Evolutionary conservation across 768 basidiomycete genomes (phyloP).

Genomic region (Suillus americanus): DNA sequence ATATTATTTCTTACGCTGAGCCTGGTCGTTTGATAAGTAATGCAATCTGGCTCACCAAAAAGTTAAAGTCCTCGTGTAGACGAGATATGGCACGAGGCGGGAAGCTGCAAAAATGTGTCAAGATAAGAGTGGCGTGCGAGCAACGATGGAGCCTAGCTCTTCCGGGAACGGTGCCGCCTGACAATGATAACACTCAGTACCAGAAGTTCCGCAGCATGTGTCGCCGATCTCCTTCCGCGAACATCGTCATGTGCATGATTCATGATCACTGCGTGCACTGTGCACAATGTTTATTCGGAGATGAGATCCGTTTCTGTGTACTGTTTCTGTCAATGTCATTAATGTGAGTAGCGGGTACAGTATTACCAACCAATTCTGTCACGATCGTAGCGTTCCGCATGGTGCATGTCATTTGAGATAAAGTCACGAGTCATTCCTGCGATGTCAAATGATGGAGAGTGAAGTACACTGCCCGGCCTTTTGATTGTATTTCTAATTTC

Average conservation of each 20-base stretch:
- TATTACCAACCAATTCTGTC: neutral
- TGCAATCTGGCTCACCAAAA: neutral
- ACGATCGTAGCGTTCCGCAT: neutral
- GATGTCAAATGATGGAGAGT: neutral
- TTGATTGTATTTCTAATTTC: neutral
- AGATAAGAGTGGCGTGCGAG: slow-evolving; percentile 5
- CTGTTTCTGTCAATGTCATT: neutral
- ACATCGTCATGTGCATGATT: neutral
- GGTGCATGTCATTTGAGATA: neutral
- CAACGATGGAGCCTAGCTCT: neutral
- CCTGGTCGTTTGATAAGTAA: neutral
- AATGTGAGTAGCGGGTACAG: neutral
- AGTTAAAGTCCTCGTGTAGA: neutral
- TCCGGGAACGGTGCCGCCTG: neutral
- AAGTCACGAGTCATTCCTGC: neutral
- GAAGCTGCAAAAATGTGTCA: slow-evolving; percentile 11
- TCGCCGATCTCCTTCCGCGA: neutral
- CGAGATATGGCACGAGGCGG: slow-evolving; percentile 14
- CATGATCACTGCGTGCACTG: neutral
- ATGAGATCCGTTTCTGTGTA: neutral
- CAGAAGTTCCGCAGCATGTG: neutral
- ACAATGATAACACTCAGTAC: neutral
- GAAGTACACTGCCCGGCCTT: no score
- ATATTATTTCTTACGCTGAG: neutral
- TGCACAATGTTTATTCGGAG: neutral